A percentile compares a stretch with the other conserved stretches of the same genome.
Conservation (phyloP, 2,329 filamentous ascomycete species). For the Iodosphaeria phyllophila region DNA sequence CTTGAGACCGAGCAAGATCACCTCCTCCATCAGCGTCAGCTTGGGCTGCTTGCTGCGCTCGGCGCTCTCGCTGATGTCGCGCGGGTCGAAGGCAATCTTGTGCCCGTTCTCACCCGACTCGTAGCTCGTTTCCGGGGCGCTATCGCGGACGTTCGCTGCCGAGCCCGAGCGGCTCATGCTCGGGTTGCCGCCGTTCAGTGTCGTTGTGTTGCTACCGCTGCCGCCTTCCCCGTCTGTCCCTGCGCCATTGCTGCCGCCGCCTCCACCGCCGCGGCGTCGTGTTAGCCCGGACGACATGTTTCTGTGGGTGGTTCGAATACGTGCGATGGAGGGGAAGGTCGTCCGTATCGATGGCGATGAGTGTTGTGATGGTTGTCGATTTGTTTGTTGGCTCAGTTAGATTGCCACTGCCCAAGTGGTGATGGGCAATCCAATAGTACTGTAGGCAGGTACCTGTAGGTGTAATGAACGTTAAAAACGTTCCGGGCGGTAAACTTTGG, state of each 20-base stretch:
- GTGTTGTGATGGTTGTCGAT: no score
- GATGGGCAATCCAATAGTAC: no score
- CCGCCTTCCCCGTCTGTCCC: conserved; percentile 6
- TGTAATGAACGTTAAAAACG: no score
- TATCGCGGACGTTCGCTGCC: conserved; percentile 31
- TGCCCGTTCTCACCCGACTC: conserved; percentile 87
- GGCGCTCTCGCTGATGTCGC: conserved; percentile 91
- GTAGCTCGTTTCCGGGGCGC: conserved; percentile 62
- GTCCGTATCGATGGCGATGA: no score
- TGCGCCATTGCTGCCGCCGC: conserved; percentile 27
- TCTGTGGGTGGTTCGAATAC: background rate
- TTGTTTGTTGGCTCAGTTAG: no score
- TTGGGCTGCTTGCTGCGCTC: conserved; percentile 97
- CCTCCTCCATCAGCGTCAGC: conserved; percentile 96
- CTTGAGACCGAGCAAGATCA: conserved; percentile 85
- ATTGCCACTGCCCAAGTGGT: no score
- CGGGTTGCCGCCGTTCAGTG: no score
- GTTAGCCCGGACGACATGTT: conserved; percentile 36
- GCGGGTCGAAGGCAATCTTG: conserved; percentile 94
- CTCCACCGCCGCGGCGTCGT: conserved; percentile 52
- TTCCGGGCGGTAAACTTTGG: no score
- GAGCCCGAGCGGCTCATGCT: conserved; percentile 20
- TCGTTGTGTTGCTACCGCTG: no score
- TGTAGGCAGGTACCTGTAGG: no score
- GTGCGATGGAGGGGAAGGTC: no score